These are phyloP conservation scores for Kwoniella dejecticola DNA, from an alignment of 768 basidiomycete genomes.

Conservation along the genomic window DNA sequence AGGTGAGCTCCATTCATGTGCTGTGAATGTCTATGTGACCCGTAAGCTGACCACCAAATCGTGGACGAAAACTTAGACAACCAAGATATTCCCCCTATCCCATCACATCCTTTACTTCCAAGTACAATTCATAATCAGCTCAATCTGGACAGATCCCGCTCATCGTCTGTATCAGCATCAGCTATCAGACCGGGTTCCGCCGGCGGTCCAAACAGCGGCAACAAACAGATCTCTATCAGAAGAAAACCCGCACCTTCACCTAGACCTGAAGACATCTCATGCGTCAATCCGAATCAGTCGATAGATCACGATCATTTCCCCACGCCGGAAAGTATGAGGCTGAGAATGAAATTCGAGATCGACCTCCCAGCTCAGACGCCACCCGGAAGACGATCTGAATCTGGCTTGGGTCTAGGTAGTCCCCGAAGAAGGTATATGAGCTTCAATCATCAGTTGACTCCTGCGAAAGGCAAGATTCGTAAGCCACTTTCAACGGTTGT, in stretches of 20 bases:
- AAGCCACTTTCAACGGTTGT: neutral
- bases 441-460: constrained; percentile 10
- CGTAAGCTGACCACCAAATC: no score
- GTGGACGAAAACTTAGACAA: neutral
- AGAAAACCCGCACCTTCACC: constrained; percentile 24
- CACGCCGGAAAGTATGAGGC: constrained; percentile 27
- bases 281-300: neutral
- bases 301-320: constrained; percentile 4
- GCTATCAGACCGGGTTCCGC: neutral
- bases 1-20: constrained; percentile 13
- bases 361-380: constrained; percentile 12
- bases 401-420: constrained; percentile 8
- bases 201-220: neutral
- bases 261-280: constrained; percentile 6
- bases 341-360: constrained; percentile 26
- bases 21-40: no score
- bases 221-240: constrained; percentile 6
- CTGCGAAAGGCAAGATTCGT: constrained; percentile 2
- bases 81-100: neutral
- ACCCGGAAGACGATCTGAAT: neutral
- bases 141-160: neutral
- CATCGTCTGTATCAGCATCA: neutral
- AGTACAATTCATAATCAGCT: neutral
- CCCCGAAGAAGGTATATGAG: constrained; percentile 17
- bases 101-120: neutral